Base-by-base conservation (phyloP, 371 early-diverging fungal species). In the Actinomortierella ambigua region DNA sequence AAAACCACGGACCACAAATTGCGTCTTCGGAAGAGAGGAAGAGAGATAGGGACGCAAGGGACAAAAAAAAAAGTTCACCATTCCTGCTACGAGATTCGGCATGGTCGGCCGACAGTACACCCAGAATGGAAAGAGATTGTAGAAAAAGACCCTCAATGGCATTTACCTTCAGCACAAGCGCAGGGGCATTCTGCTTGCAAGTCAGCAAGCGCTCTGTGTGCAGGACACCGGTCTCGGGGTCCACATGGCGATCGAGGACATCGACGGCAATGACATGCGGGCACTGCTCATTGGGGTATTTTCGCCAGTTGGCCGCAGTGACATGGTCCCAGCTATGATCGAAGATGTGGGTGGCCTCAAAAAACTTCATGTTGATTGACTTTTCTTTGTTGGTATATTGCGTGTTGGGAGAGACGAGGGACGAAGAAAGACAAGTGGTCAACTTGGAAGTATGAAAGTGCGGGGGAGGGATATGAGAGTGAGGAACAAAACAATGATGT, bases 221-320 rank as follows among this genome's bases (percentile, higher is more conserved):
- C 28, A 98, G 82, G 34, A 94, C 67, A 56, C 96, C 95, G 0
- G 94, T 93, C 24, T 81, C 81, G 14, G 93, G 90, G 71, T 95
- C 92, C 18, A 98, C 82, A 5, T 77, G 75, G 41, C 95, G 85
- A 59, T 88, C 80, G 52, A 97, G 84, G 24, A 93, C 87, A 80
- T 97, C 98, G 28, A 96, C 95, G 62, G 92, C 90, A 43, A 91
- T 73, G 51, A 98, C 98, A 64, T 98, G 98, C 53, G 91, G 85
- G 34, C 93, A 88, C 46, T 88, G 82, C 41, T 93, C 93, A 76
- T 98, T 98, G 8, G 98, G 98, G 79, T 98, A 98, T 81, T 98
- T 98, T 75, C 89, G 86, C 95, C 95, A 98, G 77, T 93, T 90
- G 48, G 95, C 98, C 14, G 89, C 83, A 22, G 96, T 95, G 22